Percentiles rank a stretch among this genome's conserved stretches.
Evolutionary conservation across 306 rosid genomes (phyloP).

Genomic region (Casuarina equisetifolia): DNA sequence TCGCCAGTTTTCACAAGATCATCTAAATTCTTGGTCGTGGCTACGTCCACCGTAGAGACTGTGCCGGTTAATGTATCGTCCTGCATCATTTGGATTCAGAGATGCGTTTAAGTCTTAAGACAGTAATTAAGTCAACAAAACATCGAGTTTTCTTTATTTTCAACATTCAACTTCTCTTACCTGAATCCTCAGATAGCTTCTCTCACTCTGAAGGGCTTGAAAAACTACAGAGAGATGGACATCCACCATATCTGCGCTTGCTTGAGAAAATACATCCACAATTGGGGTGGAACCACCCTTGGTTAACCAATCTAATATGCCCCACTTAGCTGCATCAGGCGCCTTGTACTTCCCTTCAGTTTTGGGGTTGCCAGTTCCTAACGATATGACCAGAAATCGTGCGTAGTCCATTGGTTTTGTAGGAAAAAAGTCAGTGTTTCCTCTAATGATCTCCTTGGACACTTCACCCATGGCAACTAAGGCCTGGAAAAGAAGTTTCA

Average conservation of each 20-base stretch:
- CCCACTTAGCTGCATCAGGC: constrained; percentile 50
- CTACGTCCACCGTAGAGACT: constrained; percentile 48
- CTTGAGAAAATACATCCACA: constrained; percentile 40
- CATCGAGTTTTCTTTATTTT: background rate
- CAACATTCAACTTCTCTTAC: constrained; percentile 13
- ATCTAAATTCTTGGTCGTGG: constrained; percentile 51
- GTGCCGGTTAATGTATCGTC: constrained; percentile 50
- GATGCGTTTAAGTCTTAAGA: background rate
- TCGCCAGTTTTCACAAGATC: constrained; percentile 52
- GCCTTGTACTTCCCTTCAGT: constrained; percentile 42
- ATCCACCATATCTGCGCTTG: constrained; percentile 57
- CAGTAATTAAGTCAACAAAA: background rate
- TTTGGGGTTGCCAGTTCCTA: constrained; percentile 63
- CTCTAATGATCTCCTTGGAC: constrained; percentile 32
- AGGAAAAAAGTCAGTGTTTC: constrained; percentile 28
- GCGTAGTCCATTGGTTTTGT: constrained; percentile 36
- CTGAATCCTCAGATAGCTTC: constrained; percentile 58
- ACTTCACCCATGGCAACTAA: constrained; percentile 55
- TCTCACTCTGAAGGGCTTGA: constrained; percentile 43
- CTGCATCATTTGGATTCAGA: constrained; percentile 25
- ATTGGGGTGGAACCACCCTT: constrained; percentile 45
- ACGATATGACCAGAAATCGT: constrained; percentile 47
- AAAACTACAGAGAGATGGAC: constrained; percentile 43
- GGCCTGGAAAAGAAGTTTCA: constrained; percentile 28
- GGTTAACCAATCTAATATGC: constrained; percentile 51